phyloP scores from a whole-genome alignment of 257 asterid genomes.

The Fraxinus excelsior region DNA sequence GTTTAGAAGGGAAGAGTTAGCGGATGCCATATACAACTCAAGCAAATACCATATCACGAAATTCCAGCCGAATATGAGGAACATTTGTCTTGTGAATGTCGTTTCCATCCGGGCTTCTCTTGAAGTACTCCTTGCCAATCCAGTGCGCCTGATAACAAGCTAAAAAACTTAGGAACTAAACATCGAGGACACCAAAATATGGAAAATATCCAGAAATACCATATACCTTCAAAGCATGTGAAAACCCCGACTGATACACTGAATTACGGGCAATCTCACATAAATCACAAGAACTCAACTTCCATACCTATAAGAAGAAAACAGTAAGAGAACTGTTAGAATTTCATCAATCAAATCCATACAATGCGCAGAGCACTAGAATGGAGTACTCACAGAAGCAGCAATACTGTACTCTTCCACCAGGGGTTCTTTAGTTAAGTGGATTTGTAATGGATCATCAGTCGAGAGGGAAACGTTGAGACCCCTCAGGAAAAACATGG shows the following conservation, averaged over 20 bases:
- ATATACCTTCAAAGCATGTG: slow-evolving; percentile 83
- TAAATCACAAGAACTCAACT: slow-evolving; percentile 86
- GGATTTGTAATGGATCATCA: slow-evolving; percentile 96
- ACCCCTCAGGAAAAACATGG: slow-evolving; percentile 89
- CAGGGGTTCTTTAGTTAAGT: slow-evolving; percentile 94
- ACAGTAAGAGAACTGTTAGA: slow-evolving; percentile 2
- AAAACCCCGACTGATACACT: slow-evolving; percentile 92
- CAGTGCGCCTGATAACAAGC: slow-evolving; percentile 71
- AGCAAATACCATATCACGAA: slow-evolving; percentile 78
- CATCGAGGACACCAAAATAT: not conserved
- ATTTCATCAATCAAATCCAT: slow-evolving; percentile 1
- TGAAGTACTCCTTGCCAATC: slow-evolving; percentile 86
- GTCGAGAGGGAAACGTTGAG: slow-evolving; percentile 95
- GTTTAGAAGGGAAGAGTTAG: not conserved
- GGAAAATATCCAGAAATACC: not conserved
- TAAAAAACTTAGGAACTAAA: not conserved
- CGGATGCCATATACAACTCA: not conserved
- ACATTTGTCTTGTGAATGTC: slow-evolving; percentile 95
- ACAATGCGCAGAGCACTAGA: not conserved
- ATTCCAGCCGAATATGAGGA: slow-evolving; percentile 91
- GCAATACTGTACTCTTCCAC: slow-evolving; percentile 99
- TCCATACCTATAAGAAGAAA: slow-evolving; percentile 72
- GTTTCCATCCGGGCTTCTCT: slow-evolving; percentile 89
- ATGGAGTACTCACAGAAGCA: slow-evolving; percentile 72
- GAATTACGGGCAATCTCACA: slow-evolving; percentile 99